Percentiles rank a stretch among this genome's conserved stretches.
These are phyloP conservation scores for Cytospora chrysosperma DNA, from an alignment of 2,329 filamentous ascomycete genomes.

Conservation along the genomic window DNA sequence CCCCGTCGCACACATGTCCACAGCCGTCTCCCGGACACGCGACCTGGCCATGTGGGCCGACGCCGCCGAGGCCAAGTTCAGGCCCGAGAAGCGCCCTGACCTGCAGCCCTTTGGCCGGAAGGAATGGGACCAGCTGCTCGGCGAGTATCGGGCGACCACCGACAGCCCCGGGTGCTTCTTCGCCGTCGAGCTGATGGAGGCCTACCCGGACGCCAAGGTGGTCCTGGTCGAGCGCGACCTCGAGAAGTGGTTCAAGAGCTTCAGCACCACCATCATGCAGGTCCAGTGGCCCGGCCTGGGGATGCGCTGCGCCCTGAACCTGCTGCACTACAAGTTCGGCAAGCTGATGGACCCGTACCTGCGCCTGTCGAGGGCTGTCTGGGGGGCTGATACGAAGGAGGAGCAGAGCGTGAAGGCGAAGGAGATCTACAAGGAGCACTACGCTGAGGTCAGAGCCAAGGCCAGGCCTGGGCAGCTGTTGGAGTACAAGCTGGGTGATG, in stretches of 20 bases:
- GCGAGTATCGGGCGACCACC: conserved; percentile 13
- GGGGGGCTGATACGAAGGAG: conserved; percentile 10
- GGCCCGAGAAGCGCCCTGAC: conserved; percentile 11
- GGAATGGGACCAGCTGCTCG: conserved; percentile 21
- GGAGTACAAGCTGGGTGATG: conserved; percentile 22
- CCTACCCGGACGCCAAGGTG: conserved; percentile 46
- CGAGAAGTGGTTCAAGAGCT: conserved; percentile 33
- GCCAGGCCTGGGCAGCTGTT: conserved; percentile 11
- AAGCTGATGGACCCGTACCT: conserved; percentile 19
- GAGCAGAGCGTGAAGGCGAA: conserved; percentile 19
- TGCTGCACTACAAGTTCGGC: conserved; percentile 16
- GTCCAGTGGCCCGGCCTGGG: conserved; percentile 17
- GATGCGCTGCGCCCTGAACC: conserved; percentile 11
- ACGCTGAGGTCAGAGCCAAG: conserved; percentile 16
- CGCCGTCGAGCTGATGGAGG: conserved; percentile 37
- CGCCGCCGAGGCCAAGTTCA: conserved; percentile 21
- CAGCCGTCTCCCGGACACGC: conserved; percentile 12
- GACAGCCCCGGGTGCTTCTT: conserved; percentile 23
- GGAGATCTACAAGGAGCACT: conserved; percentile 20
- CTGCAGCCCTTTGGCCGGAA: conserved; percentile 12
- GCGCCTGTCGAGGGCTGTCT: conserved; percentile 5
- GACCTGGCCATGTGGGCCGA: conserved; percentile 20
- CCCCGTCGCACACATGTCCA: conserved; percentile 19
- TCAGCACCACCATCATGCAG: conserved; percentile 23
- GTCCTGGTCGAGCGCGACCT: conserved; percentile 38